A percentile compares a stretch with the other conserved stretches of the same genome.
Evolutionary conservation across 352 stramenopile species (phyloP).

Genomic region (Phytophthora crassamura): DNA sequence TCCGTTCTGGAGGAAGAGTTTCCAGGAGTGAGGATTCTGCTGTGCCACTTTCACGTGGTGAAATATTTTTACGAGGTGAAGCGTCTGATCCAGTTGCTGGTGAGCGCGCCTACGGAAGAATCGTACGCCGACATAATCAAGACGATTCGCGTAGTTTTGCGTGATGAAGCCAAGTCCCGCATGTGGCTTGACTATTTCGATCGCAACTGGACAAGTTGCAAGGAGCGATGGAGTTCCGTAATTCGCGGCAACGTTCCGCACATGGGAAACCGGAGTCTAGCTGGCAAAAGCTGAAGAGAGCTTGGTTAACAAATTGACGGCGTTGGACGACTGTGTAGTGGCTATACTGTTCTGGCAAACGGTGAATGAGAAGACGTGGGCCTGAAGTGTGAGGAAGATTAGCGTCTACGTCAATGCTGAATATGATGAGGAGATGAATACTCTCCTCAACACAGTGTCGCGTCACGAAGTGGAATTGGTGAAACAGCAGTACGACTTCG

Average conservation of each 20-base stretch:
- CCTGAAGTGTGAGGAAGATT: not conserved
- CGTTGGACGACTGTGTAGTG: constrained; percentile 1
- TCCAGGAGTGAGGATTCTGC: not conserved
- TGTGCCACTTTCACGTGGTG: constrained; percentile 15
- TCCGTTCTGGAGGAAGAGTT: constrained; percentile 3
- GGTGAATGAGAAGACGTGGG: not conserved
- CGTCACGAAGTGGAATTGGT: constrained; percentile 5
- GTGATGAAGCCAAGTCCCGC: not conserved
- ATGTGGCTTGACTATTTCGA: no score
- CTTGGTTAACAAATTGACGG: not conserved
- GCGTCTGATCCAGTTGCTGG: not conserved
- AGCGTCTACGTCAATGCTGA: not conserved
- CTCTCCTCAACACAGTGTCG: not conserved
- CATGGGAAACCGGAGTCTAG: constrained; percentile 3
- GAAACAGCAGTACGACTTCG: constrained; percentile 17
- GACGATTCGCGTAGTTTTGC: not conserved
- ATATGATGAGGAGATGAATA: constrained; percentile 9
- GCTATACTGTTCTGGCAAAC: constrained; percentile 4
- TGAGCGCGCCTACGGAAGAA: no score
- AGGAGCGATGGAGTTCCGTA: not conserved
- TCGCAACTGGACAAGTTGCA: no score
- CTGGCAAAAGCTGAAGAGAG: not conserved
- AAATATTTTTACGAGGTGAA: constrained; percentile 5
- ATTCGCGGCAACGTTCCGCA: not conserved
- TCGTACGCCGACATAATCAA: not conserved